A percentile compares a stretch with the other conserved stretches of the same genome.
Conservation (phyloP, 2,329 filamentous ascomycete genomes). For the Penicillium sp. region DNA sequence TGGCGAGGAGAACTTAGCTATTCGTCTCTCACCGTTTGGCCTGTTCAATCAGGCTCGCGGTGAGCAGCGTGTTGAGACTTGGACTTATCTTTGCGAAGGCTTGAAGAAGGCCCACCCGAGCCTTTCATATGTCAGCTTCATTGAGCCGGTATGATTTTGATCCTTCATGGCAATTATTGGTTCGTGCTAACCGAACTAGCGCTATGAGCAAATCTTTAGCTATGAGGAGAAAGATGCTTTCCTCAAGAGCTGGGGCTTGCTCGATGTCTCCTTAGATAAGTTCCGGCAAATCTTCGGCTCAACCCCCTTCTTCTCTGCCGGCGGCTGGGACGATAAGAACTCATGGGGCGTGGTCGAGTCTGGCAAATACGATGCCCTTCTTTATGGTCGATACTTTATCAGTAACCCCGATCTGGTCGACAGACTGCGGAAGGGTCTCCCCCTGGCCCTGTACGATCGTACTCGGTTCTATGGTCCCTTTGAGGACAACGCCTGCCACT, state of each 20-base stretch:
- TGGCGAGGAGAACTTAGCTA: conserved; percentile 54
- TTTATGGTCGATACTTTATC: conserved; percentile 57
- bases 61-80: conserved; percentile 60
- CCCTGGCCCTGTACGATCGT: conserved; percentile 53
- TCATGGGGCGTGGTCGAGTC: conserved; percentile 57
- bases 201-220: conserved; percentile 61
- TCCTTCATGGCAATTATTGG: not conserved
- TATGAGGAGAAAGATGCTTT: conserved; percentile 57
- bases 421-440: conserved; percentile 49
- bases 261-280: conserved; percentile 52
- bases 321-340: conserved; percentile 61
- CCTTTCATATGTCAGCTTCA: conserved; percentile 61
- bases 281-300: conserved; percentile 60
- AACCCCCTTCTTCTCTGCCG: conserved; percentile 63
- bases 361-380: conserved; percentile 55
- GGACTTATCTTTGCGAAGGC: conserved; percentile 57
- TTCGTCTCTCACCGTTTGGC: conserved; percentile 57
- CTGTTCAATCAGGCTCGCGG: conserved; percentile 60
- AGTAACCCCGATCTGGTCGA: conserved; percentile 58
- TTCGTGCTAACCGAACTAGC: conserved; percentile 26
- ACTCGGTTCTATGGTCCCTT: conserved; percentile 53
- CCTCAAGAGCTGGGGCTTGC: conserved; percentile 56
- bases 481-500: conserved; percentile 41
- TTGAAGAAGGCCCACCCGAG: conserved; percentile 53
- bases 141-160: conserved; percentile 53